A percentile compares a stretch with the other conserved stretches of the same genome.
Evolutionary conservation across 768 basidiomycete species (phyloP).

Genomic region (Boletus subcaerulescens): DNA sequence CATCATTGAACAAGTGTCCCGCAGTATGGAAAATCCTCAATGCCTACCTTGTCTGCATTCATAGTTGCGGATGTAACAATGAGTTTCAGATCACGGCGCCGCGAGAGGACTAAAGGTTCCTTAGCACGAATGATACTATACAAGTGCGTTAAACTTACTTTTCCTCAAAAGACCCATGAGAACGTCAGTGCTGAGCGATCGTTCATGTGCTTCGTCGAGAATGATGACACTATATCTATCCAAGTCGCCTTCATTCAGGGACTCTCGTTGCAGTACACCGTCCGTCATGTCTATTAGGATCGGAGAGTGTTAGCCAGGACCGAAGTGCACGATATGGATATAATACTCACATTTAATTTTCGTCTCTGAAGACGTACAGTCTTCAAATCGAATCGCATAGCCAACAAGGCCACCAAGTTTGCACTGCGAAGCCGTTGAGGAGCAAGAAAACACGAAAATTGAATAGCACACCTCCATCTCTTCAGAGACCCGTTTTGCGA

Average conservation of each 20-base stretch:
- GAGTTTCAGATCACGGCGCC: conserved; percentile 89
- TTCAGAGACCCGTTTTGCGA: conserved; percentile 99
- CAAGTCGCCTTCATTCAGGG: conserved; percentile 96
- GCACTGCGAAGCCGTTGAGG: conserved; percentile 46
- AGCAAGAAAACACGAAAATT: neutral
- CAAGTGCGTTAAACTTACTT: conserved; percentile 50
- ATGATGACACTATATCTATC: conserved; percentile 97
- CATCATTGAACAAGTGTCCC: neutral
- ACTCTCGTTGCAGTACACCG: conserved; percentile 96
- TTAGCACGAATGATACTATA: neutral
- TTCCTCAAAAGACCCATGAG: conserved; percentile 95
- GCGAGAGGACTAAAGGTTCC: conserved; percentile 62
- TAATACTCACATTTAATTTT: conserved; percentile 86
- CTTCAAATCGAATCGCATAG: conserved; percentile 98
- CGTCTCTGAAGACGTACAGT: conserved; percentile 90
- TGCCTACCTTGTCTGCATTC: conserved; percentile 92
- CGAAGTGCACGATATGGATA: neutral
- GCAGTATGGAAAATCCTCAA: neutral
- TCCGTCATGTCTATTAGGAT: conserved; percentile 87
- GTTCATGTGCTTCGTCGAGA: conserved; percentile 98
- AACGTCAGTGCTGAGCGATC: conserved; percentile 95
- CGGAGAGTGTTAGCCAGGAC: neutral
- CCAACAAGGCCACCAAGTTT: conserved; percentile 90
- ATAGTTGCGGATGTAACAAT: conserved; percentile 99
- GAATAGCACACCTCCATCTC: conserved; percentile 84